A percentile compares a stretch with the other conserved stretches of the same genome.
Conservation (phyloP, 768 basidiomycete genomes). For the Cyathus striatus region DNA sequence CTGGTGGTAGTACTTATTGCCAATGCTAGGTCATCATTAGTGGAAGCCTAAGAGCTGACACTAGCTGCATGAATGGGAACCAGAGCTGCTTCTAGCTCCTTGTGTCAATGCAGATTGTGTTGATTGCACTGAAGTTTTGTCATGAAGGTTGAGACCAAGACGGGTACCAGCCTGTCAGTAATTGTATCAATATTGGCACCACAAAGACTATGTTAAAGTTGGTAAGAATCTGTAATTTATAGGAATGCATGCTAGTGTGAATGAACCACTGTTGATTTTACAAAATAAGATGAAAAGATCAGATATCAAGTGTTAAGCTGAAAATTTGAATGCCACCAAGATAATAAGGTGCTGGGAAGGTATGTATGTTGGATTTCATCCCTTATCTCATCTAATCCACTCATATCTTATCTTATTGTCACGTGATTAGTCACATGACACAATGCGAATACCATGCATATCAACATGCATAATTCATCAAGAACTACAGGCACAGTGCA, state of each 20-base stretch:
- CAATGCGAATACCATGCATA: no score
- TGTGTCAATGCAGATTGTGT: slow-evolving; percentile 29
- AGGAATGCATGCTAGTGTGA: no score
- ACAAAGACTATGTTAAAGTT: no score
- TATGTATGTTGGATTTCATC: slow-evolving; percentile 8
- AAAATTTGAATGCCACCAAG: slow-evolving; percentile 37
- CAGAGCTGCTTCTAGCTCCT: slow-evolving; percentile 5
- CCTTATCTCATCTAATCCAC: no score
- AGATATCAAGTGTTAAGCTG: slow-evolving; percentile 3
- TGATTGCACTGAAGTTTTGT: slow-evolving; percentile 48
- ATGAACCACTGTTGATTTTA: not conserved
- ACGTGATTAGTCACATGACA: no score
- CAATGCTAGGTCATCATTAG: slow-evolving; percentile 9
- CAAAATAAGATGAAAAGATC: not conserved
- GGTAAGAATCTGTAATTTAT: no score
- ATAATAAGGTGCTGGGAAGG: slow-evolving; percentile 50
- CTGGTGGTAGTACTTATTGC: slow-evolving; percentile 7
- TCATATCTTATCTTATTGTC: no score
- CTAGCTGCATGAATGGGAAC: slow-evolving; percentile 1
- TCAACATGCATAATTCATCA: no score
- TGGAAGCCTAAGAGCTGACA: no score
- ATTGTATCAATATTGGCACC: slow-evolving; percentile 56
- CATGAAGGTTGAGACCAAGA: slow-evolving; percentile 58
- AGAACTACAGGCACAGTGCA: no score
- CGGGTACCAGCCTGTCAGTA: slow-evolving; percentile 44